Base-by-base conservation (phyloP, 768 basidiomycete genomes). In the Tylopilus rubrobrunneus region DNA sequence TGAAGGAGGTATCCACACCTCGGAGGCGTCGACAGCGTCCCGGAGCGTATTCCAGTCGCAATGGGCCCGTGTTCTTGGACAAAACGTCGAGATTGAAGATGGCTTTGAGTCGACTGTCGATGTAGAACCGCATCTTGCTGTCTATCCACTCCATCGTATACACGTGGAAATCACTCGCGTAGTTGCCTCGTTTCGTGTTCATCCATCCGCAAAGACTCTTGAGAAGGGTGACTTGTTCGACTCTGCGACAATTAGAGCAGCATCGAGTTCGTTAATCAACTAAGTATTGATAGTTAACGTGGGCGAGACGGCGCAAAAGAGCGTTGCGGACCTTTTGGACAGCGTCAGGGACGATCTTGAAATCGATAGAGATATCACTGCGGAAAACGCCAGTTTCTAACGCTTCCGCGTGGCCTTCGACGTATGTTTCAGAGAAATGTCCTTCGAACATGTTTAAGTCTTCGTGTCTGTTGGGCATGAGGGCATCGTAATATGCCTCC, bases 321-420 rank as follows among this genome's bases (percentile, higher is more conserved):
- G 19, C 15, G 28, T 12, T n/a, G 37, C 71, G 42, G 56, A 92
- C 92, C 78, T 91, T 76, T 67, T 98, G 86, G 21, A 87, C 85
- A 2, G 95, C 96, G 1, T 75, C 73, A 0, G 96, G 97, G 3
- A 87, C 88, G 34, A 99, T 85, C 75, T 92, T 97, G 80, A 99
- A 99, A 57, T 98, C 88, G 2, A 91, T 89, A 2, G 85, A 73
- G 55, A 99, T 99, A 67, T 99, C 97, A 61, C 91, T 95, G 23
- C 97, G 81, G 71, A 99, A 99, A 7, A 99, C 97, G 3, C 97
- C 97, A 21, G 97, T 97, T 71, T 98, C 97, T 17, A 99, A 74
- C 6, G 97, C 97, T 72, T 99, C 97, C 58, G 98, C 97, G 69
- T 98, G 97, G 15, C 97, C 97, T 46, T 97, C 97, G 43, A 99